These are phyloP conservation scores for Elaeis oleifera DNA, from an alignment of 202 grass and related monocot species.

Conservation along the genomic window DNA sequence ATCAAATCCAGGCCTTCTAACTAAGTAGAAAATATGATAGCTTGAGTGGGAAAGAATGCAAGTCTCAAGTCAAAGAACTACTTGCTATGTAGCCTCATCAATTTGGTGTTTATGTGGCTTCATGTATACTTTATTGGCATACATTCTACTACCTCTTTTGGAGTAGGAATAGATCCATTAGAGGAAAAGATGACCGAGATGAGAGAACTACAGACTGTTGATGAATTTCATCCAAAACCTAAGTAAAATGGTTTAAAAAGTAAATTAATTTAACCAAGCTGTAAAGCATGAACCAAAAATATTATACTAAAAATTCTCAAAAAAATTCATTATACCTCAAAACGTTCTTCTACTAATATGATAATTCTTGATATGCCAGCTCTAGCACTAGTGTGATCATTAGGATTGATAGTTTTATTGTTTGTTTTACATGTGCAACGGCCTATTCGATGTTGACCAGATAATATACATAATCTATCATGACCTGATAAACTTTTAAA, in stretches of 20 bases:
- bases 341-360: slow-evolving; percentile 90
- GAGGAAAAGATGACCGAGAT: slow-evolving; percentile 77
- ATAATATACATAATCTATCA: slow-evolving; percentile 87
- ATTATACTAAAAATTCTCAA: background rate
- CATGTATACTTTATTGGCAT: slow-evolving; percentile 70
- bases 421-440: slow-evolving; percentile 64
- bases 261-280: background rate
- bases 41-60: background rate
- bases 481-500: slow-evolving; percentile 87
- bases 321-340: slow-evolving; percentile 55
- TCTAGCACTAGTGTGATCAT: slow-evolving; percentile 64
- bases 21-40: no score
- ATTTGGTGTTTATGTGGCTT: slow-evolving; percentile 52
- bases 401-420: slow-evolving; percentile 53
- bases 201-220: slow-evolving; percentile 86
- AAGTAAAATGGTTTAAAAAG: slow-evolving; percentile 12
- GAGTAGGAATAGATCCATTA: slow-evolving; percentile 86
- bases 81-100: slow-evolving; percentile 78
- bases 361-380: slow-evolving; percentile 97
- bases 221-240: slow-evolving; percentile 99
- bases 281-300: background rate
- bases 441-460: slow-evolving; percentile 78
- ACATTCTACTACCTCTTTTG: slow-evolving; percentile 75
- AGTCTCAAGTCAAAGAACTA: background rate
- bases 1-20: no score